A percentile compares a stretch with the other conserved stretches of the same genome.
phyloP scores from a whole-genome alignment of 331 rosid genomes.

The Malus hybrid region DNA sequence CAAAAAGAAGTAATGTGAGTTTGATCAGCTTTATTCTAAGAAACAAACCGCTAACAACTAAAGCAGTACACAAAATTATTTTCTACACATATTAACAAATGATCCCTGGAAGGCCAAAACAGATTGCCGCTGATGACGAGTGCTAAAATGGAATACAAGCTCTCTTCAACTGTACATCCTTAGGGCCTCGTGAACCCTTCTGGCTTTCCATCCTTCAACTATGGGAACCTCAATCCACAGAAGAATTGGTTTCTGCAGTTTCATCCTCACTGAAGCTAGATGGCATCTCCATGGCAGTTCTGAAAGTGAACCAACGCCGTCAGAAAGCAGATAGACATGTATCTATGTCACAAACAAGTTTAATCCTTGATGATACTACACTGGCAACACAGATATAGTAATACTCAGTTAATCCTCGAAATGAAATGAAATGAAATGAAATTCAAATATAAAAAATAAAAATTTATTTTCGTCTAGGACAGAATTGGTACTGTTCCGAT shows the following conservation, averaged over 20 bases:
- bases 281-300: constrained; percentile 56
- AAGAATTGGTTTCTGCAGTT: constrained; percentile 74
- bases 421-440: neutral
- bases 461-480: neutral
- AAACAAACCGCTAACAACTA: neutral
- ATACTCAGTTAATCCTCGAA: neutral
- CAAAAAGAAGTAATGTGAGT: neutral
- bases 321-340: constrained; percentile 11
- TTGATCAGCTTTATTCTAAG: constrained; percentile 2
- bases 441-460: neutral
- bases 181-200: constrained; percentile 19
- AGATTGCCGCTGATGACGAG: constrained; percentile 21
- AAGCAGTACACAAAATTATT: neutral
- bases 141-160: constrained; percentile 13
- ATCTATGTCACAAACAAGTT: neutral
- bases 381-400: neutral
- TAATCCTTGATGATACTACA: neutral
- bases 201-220: neutral
- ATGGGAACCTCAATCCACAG: constrained; percentile 35
- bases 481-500: neutral
- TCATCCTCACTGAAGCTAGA: constrained; percentile 82
- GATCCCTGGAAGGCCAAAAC: constrained; percentile 19
- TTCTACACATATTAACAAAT: constrained; percentile 38
- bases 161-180: constrained; percentile 47
- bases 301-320: constrained; percentile 23